Evolutionary conservation across 495 filamentous ascomycete genomes (phyloP).

Genomic region (Hyaloscypha variabilis): DNA sequence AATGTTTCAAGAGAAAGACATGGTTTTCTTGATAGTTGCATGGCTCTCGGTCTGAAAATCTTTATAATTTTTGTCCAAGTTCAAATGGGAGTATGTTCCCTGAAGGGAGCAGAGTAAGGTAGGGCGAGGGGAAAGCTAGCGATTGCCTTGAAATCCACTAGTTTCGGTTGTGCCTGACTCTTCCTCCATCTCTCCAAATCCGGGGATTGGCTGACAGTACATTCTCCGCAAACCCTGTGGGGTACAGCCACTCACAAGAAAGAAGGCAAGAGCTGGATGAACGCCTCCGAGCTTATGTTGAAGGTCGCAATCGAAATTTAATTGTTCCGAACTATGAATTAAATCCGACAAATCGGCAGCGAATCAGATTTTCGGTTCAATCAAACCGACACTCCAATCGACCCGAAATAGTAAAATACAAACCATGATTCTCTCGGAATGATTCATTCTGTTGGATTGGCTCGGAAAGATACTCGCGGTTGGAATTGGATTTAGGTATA

Average conservation of each 20-base stretch:
- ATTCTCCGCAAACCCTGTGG: neutral
- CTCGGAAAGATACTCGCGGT: constrained; percentile 6
- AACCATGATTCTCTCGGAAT: neutral
- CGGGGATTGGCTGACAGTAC: neutral
- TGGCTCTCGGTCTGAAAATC: too few species aligned
- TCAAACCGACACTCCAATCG: neutral
- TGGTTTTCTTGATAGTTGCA: too few species aligned
- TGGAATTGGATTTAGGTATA: neutral
- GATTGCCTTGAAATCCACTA: too few species aligned
- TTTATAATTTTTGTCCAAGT: too few species aligned
- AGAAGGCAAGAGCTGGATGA: neutral
- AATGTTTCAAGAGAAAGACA: too few species aligned
- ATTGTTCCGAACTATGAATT: neutral
- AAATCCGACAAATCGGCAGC: neutral
- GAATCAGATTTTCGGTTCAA: constrained; percentile 7
- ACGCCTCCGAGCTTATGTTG: neutral
- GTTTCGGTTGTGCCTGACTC: neutral
- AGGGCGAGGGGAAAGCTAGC: too few species aligned
- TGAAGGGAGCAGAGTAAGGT: neutral
- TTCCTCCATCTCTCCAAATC: neutral
- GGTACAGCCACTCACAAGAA: neutral
- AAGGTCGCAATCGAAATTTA: neutral
- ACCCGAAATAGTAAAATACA: neutral
- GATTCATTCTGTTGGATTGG: too few species aligned
- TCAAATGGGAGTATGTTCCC: too few species aligned